A percentile compares a stretch with the other conserved stretches of the same genome.
phyloP scores from a whole-genome alignment of 495 filamentous ascomycete species.

The Daldinia concentrica region DNA sequence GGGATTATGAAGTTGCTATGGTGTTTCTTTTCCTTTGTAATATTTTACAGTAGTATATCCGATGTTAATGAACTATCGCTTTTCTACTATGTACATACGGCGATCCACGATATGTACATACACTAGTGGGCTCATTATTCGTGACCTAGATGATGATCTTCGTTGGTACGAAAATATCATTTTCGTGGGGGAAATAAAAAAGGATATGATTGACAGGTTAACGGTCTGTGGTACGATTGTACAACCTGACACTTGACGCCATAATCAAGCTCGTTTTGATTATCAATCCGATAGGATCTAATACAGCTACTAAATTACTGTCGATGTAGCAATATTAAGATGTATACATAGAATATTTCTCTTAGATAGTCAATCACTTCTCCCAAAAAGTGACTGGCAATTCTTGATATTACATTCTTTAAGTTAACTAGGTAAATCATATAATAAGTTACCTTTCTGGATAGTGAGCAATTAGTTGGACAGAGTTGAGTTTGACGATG shows the following conservation, averaged over 20 bases:
- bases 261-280: neutral
- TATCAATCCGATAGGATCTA: neutral
- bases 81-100: conserved; percentile 4
- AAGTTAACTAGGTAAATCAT: neutral
- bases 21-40: neutral
- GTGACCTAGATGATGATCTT: conserved; percentile 40
- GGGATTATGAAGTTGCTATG: neutral
- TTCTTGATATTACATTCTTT: neutral
- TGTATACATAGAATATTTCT: neutral
- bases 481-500: conserved; percentile 29
- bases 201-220: neutral
- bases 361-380: neutral
- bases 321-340: neutral
- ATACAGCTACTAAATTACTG: neutral
- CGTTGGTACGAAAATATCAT: conserved; percentile 21
- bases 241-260: neutral
- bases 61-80: neutral
- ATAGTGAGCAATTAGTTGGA: conserved; percentile 22
- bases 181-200: conserved; percentile 18
- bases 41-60: neutral
- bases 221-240: neutral
- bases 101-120: conserved; percentile 18
- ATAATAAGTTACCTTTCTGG: neutral
- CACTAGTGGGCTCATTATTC: conserved; percentile 18
- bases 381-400: neutral